Conservation (phyloP, 2,329 filamentous ascomycete genomes). For the Daldinia eschscholtzii region DNA sequence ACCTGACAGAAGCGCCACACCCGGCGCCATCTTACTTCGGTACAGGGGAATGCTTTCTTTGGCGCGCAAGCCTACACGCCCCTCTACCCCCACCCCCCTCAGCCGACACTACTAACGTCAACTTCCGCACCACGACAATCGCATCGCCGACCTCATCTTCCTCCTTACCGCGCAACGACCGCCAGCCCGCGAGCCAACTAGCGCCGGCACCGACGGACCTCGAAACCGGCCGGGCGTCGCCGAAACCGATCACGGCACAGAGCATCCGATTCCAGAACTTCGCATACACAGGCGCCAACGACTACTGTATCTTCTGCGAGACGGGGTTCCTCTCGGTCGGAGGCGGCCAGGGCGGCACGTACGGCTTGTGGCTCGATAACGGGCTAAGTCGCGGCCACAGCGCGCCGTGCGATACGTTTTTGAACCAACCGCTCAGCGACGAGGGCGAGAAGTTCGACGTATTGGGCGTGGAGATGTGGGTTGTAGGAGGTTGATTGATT, state of each 20-base stretch:
- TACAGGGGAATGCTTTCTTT: constrained; percentile 95
- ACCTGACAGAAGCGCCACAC: constrained; percentile 89
- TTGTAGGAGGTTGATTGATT: constrained; percentile 69
- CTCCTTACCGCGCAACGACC: constrained; percentile 37
- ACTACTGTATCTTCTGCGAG: constrained; percentile 97
- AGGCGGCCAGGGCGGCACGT: constrained; percentile 89
- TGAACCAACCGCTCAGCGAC: constrained; percentile 93
- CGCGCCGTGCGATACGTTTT: constrained; percentile 88
- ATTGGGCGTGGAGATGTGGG: constrained; percentile 93
- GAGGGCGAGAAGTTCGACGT: constrained; percentile 93
- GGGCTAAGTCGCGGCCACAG: constrained; percentile 87
- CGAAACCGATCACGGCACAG: constrained; percentile 63
- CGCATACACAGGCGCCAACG: constrained; percentile 94
- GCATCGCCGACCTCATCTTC: constrained; percentile 44
- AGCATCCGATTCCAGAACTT: constrained; percentile 96
- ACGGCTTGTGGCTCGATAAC: constrained; percentile 93
- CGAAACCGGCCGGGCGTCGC: constrained; percentile 35
- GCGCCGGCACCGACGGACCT: constrained; percentile 50
- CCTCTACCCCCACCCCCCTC: constrained; percentile 78
- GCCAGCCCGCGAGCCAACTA: constrained; percentile 41
- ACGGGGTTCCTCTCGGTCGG: constrained; percentile 76
- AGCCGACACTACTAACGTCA: constrained; percentile 62
- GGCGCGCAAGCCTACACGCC: constrained; percentile 78
- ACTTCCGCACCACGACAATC: constrained; percentile 59
- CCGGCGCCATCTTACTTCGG: constrained; percentile 89